These are phyloP conservation scores for Pseudogymnoascus sp. DNA, from an alignment of 2,329 filamentous ascomycete genomes.

Conservation along the genomic window DNA sequence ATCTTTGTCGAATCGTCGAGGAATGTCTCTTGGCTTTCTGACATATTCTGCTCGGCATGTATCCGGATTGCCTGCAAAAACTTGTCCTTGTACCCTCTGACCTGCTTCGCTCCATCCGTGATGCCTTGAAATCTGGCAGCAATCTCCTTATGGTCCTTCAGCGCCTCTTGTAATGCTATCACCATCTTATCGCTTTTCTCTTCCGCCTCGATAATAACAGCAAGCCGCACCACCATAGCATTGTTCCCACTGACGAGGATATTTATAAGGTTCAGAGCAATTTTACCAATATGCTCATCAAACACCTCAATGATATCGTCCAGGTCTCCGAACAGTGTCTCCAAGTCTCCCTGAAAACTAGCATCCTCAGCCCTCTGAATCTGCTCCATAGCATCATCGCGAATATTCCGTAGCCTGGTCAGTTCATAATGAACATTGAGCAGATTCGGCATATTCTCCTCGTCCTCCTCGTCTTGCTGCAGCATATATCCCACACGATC, in stretches of 20 bases:
- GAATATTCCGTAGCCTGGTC: constrained; percentile 83
- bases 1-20: constrained; percentile 73
- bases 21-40: constrained; percentile 60
- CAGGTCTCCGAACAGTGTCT: constrained; percentile 81
- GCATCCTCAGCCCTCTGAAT: constrained; percentile 69
- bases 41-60: constrained; percentile 55
- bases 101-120: constrained; percentile 82
- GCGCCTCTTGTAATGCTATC: constrained; percentile 82
- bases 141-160: constrained; percentile 92
- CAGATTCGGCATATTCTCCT: constrained; percentile 86
- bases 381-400: constrained; percentile 94
- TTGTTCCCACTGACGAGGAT: constrained; percentile 81
- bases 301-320: constrained; percentile 91
- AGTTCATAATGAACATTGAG: constrained; percentile 86
- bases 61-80: constrained; percentile 67
- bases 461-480: constrained; percentile 73
- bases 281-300: constrained; percentile 83
- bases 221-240: constrained; percentile 82
- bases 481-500: constrained; percentile 70
- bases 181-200: constrained; percentile 94
- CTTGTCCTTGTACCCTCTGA: constrained; percentile 94
- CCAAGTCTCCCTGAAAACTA: constrained; percentile 71
- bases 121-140: constrained; percentile 91
- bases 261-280: constrained; percentile 84
- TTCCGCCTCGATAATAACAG: constrained; percentile 87